Base-by-base conservation (phyloP, 345 rosid genomes). In the Salix dunnii region DNA sequence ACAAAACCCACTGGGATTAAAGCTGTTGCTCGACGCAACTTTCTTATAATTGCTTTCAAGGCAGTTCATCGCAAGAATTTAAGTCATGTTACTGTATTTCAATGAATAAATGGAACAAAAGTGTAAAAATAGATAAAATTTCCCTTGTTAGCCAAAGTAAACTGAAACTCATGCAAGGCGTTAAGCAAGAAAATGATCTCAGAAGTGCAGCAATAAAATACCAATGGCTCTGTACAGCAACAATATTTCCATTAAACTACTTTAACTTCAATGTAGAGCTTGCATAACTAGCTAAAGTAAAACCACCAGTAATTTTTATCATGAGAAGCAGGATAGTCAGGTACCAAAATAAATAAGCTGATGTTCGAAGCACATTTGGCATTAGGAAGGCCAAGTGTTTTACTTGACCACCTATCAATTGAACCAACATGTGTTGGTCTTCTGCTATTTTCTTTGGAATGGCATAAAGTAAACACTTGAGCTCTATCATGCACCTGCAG, bases 401-500 rank as follows among this genome's bases (percentile, higher is more conserved):
- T 84, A 79, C 88, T 87, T 73, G 95, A 91, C 94, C 91, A 88
- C 89, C 99, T 87, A 76, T 90, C 96, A 74, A 87, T 86, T 51
- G 82, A 77, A 71, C 93, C 97, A 69, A 67, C 82, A 85, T 84
- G 87, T 38, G 78, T 80, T 60, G 88, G 90, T 81, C 84, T 80
- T 63, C 85, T 79, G 35, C 53, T 78, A 55, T 80, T 76, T 76
- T 74, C 85, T 74, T 42, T 81, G 35, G 85, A 82, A 85, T 83
- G 18, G 72, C 97, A 95, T 40, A 90, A 88, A 38, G 87, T 65
- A 71, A 87, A 92, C 80, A 95, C 93, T 82, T 90, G 96, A 84
- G 90, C 97, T 85, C 97, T 89, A 82, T 95, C 97, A 86, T 91
- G 95, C 68, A 95, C 94, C 99, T 92, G 85, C 76, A 85, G 73